Evolutionary conservation across 805 yeast genomes (phyloP), one percentile per base, ranked within the genome.

Genomic region (Ogataea neopini): DNA sequence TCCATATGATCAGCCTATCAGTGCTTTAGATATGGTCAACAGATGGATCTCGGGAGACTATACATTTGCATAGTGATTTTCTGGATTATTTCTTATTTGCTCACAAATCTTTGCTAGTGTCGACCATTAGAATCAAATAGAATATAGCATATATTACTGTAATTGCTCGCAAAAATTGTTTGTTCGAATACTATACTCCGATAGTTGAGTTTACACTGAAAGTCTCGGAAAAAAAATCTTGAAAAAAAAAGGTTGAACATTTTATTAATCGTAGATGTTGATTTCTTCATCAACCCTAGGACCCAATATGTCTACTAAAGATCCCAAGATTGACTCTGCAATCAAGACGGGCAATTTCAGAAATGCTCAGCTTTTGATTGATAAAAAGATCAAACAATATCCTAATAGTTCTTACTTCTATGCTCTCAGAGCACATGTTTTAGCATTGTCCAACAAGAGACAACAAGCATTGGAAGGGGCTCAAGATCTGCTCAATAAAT

Each of bases 1-100:
- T 52, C 97, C 97, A 14, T 84, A 71, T 61, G 91, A 91, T 69
- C 92, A 86, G 72, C 96, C 97, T 15, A 82, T 79, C 59, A 75
- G 76, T 60, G 72, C 96, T 2, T 74, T 86, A 53, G 89, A 80
- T 47, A 84, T 91, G 90, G 78, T 91, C 53, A 86, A 88, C 73
- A 77, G 85, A 64, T 92, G 97, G 97, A 69, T 88, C 41, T 56
- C 69, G 36, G 96, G 94, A 23, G 85, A 86, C 63, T 79, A 73
- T 57, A 58, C 60, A 3, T 55, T 17, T 6, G n/a, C 37, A n/a
- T 20, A 30, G 9, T 30, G 34, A 30, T 11, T 10, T 28, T 4
- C 13, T 28, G 10, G 6, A n/a, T 10, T 28, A 6, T n/a, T 28
- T n/a, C 8, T 22, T 8, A 8, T 17, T 18, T 15, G 13, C 17